Evolutionary conservation across 2,329 filamentous ascomycete species (phyloP), one percentile per base, ranked within the genome.

Genomic region (Ophiosphaerella korrae): DNA sequence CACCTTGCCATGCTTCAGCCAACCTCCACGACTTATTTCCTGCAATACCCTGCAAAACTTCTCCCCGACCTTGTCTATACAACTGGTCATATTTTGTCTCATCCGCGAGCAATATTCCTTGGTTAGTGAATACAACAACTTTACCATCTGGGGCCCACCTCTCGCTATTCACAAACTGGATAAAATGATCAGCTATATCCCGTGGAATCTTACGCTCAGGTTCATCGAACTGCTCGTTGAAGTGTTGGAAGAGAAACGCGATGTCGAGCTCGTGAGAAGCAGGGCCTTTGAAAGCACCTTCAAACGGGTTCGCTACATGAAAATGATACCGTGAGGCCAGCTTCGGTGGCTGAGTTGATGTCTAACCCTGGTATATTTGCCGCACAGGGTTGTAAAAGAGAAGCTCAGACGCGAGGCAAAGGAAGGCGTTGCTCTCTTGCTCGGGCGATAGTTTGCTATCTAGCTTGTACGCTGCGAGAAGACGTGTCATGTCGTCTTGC

Each of bases 391-490:
- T 70, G 52, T 77, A 73, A 64, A 79, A 82, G 5, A 68, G 64
- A 23, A 81, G 71, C 46, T 83, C 80, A 23, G 74, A 77, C 8
- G 64, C 64, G 24, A 80, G 75, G 13, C 72, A 58, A 3, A 62
- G 56, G n/a, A 71, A 45, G 14, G 21, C 42, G 3, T 53, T 40
- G 8, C 34, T 23, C 34, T 49, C 44, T 32, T 57, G 48, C 26
- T 54, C 57, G 34, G 78, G 73, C 3, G 69, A 46, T 0, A 67
- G 57, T 3, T 24, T 57, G 42, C 63, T 47, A 3, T 59, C 50
- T 41, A 80, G 68, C 0, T 64, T 63, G 56, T 82, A 82, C 9
- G 68, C 64, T 13, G 60, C 37, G 5, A 71, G 42, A 1, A 71
- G 55, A 1, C 31, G 18, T 4, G 52, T 23, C 1, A 56, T 57